Evolutionary conservation across 371 early-diverging fungal species (phyloP), one percentile per base, ranked within the genome.

Genomic region (Synchytrium microbalum): DNA sequence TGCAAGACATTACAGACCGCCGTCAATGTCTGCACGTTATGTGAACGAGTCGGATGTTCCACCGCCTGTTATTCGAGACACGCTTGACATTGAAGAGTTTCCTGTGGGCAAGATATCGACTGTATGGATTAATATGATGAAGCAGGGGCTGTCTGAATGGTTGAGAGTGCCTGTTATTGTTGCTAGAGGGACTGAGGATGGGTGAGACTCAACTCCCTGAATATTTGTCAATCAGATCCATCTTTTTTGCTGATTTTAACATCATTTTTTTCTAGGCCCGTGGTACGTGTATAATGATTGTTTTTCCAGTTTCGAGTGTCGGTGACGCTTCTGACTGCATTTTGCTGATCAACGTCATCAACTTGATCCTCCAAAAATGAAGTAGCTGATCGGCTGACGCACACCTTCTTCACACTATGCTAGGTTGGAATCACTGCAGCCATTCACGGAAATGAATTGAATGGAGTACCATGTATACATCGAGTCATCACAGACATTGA

Each of bases 391-490:
- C n/a, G n/a, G n/a, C n/a, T n/a, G n/a, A n/a, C n/a, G 16, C 1
- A 8, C 61, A 27, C n/a, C 1, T 53, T 3, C 61, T 46, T 66
- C 52, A 55, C 14, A 54, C n/a, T 23, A 19, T 54, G 23, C 2
- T 46, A 69, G 72, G 73, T 79, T 16, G 81, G 81, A 1, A 77
- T 80, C 84, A 62, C 81, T 0, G 81, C 81, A 3, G 94, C 90
- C 1, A 80, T 93, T 16, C 94, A 93, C 68, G 93, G 94, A 60
- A 92, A 93, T 68, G 94, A 93, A 66, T 78, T 93, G 59, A 93
- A 93, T 67, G 94, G 94, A 31, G 90, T 93, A 24, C 92, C 92
- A 3, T 84, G 91, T 67, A 92, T 92, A 33, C 94, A 93, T 69
- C 83, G 90, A 55, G 87, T 91, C 28, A 80, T 90, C 27, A 81